phyloP scores from a whole-genome alignment of 306 rosid species.

The Amphicarpaea edgeworthii region DNA sequence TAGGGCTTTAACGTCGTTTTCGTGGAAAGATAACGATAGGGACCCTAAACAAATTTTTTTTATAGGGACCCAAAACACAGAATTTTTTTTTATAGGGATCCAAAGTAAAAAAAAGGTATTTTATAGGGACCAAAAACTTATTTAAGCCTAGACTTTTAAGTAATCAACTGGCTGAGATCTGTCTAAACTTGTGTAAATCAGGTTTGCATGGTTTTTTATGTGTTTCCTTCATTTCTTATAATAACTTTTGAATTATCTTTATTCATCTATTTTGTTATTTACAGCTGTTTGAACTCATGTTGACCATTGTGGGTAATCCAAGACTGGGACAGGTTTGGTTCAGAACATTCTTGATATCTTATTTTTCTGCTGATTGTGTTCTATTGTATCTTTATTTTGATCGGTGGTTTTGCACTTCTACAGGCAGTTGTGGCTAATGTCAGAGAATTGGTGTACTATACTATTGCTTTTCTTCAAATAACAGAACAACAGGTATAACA shows the following conservation, averaged over 20 bases:
- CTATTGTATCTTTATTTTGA: constrained; percentile 29
- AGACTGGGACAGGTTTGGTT: constrained; percentile 73
- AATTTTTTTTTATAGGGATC: too few species aligned
- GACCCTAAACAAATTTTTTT: too few species aligned
- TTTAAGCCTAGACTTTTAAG: too few species aligned
- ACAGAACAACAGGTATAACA: constrained; percentile 81
- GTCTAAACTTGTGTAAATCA: constrained; percentile 31
- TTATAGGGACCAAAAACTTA: too few species aligned
- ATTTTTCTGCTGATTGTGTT: constrained; percentile 32
- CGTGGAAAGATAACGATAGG: too few species aligned
- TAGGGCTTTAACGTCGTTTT: too few species aligned
- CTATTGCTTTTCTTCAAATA: constrained; percentile 91
- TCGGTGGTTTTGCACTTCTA: constrained; percentile 33
- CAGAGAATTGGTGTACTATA: constrained; percentile 85
- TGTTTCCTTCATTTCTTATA: constrained; percentile 14
- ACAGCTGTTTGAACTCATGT: constrained; percentile 92
- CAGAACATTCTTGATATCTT: constrained; percentile 34
- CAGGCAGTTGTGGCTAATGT: constrained; percentile 71
- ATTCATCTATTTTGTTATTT: constrained; percentile 39
- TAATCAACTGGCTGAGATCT: constrained; percentile 24
- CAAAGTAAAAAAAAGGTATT: too few species aligned
- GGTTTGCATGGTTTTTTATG: constrained; percentile 30
- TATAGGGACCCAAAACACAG: too few species aligned
- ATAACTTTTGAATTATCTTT: constrained; percentile 21
- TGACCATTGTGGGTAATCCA: constrained; percentile 78